Base-by-base conservation (phyloP, 352 stramenopile genomes). In the Pythium dissotocum region DNA sequence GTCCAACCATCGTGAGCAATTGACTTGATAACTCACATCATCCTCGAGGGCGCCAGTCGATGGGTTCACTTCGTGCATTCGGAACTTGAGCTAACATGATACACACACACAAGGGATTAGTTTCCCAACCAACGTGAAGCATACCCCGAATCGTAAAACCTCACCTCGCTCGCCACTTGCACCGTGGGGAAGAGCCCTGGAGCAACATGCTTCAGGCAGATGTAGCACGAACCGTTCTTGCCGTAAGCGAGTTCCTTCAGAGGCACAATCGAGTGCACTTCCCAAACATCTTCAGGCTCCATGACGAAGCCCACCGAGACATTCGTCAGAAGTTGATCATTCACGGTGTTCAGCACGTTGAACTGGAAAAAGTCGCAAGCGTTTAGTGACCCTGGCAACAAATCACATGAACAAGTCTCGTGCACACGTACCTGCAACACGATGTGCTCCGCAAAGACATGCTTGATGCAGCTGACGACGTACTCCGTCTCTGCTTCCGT, bases 401-500 rank as follows among this genome's bases (percentile, higher is more conserved):
- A 0, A 30, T 30, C 28, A 30, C 28, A 30, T 30, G 28, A 57
- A 61, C 1, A 55, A 40, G 24, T 35, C 38, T 35, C 38, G 6
- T 4, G 35, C n/a, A 8, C 4, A 63, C 61, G 28, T 71, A 90
- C 82, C 80, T 90, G 86, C 13, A 95, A 70, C 18, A 99, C 97
- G 54, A 99, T 84, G 77, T 99, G 94, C 44, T 95, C 77, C 21
- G 91, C 75, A 56, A 99, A 99, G 46, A 99, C 91, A 75, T 99
- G 97, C 79, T 99, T 99, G 57, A 94, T 91, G 72, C 93, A 98
- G 65, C 81, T 89, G 36, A 99, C 97, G 44, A 98, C 90, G 76
- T 99, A 99, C 85, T 99, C 97, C 4, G 96, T 98, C 76, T 99
- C 97, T 14, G 85, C 89, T 76, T 99, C 97, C 5, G 97, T 99